Evolutionary conservation across 2,329 filamentous ascomycete genomes (phyloP), one percentile per base, ranked within the genome.

Genomic region (Arthrobotrys megalospora): DNA sequence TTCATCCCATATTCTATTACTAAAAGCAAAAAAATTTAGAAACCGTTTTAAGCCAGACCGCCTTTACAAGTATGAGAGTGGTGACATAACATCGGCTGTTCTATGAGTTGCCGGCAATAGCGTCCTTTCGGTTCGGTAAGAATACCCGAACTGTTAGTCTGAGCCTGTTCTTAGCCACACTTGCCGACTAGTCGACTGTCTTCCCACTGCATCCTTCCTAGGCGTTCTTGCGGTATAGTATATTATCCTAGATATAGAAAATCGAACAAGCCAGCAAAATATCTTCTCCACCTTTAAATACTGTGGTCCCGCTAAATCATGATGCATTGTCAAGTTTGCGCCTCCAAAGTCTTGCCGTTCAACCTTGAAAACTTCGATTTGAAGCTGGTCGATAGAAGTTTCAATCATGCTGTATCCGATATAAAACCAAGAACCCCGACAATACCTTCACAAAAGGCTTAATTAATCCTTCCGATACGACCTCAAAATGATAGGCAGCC

Each of bases 71-170:
- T 45, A 6, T 32, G 16, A 58, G 32, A 21, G 52, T 11, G 16
- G 19, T 68, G 50, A 34, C 38, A 53, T 41, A 34, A 41, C 47
- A 41, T 68, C 65, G 65, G 65, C 50, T 68, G 50, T 68, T 68
- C 38, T 45, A 14, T 53, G 14, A 52, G 62, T 52, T 69, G 36
- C n/a, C 10, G 65, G 48, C 11, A 6, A 16, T 55, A 41, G 47
- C 16, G 34, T 28, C 14, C 21, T 38, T 53, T 45, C 53, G 47
- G 53, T 36, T 24, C 19, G 64, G 69, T 60, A 73, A 43, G 60
- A 73, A 24, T 52, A 73, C 60, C 69, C 69, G 69, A 73, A 66
- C 36, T 32, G 69, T 73, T 34, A 73, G 60, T 36, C 45, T 38
- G 24, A 66, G 19, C 38, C 60, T 34, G 50, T 63, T 52, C 34